Base-by-base conservation (phyloP, 2,329 filamentous ascomycete species). In the Diaporthe nobilis region DNA sequence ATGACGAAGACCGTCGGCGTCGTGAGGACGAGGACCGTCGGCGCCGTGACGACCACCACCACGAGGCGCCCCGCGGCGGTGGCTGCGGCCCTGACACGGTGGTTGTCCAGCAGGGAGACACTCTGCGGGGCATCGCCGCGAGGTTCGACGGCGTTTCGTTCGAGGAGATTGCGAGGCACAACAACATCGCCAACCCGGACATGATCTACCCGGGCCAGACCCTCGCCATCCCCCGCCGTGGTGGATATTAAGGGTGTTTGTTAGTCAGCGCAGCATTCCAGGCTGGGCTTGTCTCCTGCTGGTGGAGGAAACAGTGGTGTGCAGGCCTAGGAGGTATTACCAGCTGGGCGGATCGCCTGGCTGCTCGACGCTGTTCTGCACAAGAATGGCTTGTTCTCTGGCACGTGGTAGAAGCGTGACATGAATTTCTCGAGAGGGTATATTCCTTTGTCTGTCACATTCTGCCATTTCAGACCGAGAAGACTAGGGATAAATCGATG, bases 141-240 rank as follows among this genome's bases (percentile, higher is more conserved):
- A 80, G 81, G 2, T 82, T 82, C 68, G 79, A 80, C 70, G 79
- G 79, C 65, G 73, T 75, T 22, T 81, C 80, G 22, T 86, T 82
- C 49, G 83, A 87, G 47, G 85, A 86, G 34, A 82, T 87, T 51
- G 85, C 84, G 13, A 79, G 83, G 28, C 80, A 80, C 47, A 87
- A 87, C 77, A 81, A 81, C 77, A 84, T 87, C 74, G 7, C 77
- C 73, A 86, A 87, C 78, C 83, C 85, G 8, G 85, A 87, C 58
- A 75, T 85, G 79, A 87, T 87, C 76, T 85, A 85, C 75, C 85
- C 85, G 0, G 85, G 85, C 2, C 85, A 87, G 79, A 81, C 80
- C 3, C 81, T 87, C 3, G 79, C 82, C 72, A 75, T 81, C 7
- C 79, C 79, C 2, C 78, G 77, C 39, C 7, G 85, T 39, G 70